Conservation (phyloP, 805 yeast genomes). For the Myxozyma udenii region DNA sequence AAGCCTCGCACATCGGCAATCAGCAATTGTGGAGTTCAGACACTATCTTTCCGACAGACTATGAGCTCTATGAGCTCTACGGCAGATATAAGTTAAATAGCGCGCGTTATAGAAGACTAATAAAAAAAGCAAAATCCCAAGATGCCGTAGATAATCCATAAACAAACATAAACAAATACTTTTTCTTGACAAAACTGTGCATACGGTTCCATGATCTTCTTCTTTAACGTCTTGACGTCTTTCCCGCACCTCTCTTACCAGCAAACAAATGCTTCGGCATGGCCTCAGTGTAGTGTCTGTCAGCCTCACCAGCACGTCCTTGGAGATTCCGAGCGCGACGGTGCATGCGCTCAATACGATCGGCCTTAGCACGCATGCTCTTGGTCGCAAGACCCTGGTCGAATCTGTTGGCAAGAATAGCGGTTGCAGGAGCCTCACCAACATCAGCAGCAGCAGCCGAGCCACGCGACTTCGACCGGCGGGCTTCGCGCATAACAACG, state of each 20-base stretch:
- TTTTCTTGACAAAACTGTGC: not conserved
- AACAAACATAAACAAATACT: not conserved
- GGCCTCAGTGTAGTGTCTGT: constrained; percentile 80
- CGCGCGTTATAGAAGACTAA: no score
- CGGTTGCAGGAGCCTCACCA: constrained; percentile 27
- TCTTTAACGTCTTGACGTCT: constrained; percentile 78
- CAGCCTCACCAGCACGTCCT: constrained; percentile 95
- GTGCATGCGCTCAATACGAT: constrained; percentile 79
- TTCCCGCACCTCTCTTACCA: constrained; percentile 96
- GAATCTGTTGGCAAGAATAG: constrained; percentile 40
- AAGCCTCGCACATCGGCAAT: no score
- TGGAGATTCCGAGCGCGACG: constrained; percentile 90
- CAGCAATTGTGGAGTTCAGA: no score
- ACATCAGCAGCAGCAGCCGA: constrained; percentile 33
- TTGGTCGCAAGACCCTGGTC: constrained; percentile 83
- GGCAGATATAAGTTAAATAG: no score
- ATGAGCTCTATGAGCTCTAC: no score
- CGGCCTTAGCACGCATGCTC: constrained; percentile 75
- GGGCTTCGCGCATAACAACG: constrained; percentile 59
- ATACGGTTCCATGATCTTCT: no score
- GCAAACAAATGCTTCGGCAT: constrained; percentile 91
- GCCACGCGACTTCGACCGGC: constrained; percentile 34
- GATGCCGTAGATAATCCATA: not conserved
- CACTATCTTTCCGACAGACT: no score
- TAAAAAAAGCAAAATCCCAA: constrained; percentile 1